Evolutionary conservation across 1,284 basidiomycete genomes (phyloP), one percentile per base, ranked within the genome.

Genomic region (Pseudozyma pruni): DNA sequence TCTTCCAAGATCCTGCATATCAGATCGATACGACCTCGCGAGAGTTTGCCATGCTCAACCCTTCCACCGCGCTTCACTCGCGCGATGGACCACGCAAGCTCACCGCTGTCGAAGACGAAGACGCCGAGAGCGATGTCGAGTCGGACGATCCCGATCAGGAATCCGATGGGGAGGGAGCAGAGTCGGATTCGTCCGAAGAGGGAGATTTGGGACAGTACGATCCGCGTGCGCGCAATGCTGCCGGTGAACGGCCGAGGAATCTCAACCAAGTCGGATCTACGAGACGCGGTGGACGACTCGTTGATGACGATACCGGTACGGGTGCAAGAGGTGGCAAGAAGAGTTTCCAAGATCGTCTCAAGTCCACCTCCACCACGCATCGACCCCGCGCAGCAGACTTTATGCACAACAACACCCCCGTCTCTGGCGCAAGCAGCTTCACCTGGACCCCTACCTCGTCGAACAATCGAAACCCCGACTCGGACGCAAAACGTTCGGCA

Each of bases 1-100:
- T 99, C 43, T 99, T 96, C 84, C 89, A 92, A 83, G 90, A 98
- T 79, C 90, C 93, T n/a, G 92, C 92, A 60, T 99, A 92, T 83
- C 87, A 92, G 80, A 91, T 99, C 72, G 94, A 98, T 83, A 90
- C 94, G 84, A 87, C 84, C 38, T 91, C 86, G 69, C 86, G 91
- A 79, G 96, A 98, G 84, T 99, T 87, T 80, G 90, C 90, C 20
- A 84, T 98, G 73, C 87, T 97, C 82, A 95, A 98, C 82, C 95
- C 96, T 4, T 94, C 92, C 8, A 85, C 88, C 7, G 86, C 87
- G 11, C 44, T 63, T 48, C 54, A 60, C n/a, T n/a, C n/a, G 34
- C 46, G 70, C 11, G 61, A 74, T 63, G 38, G 58, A 43, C 49
- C 83, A 82, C 76, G 84, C 74, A 41, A 83, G 78, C 82, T 74